Base-by-base conservation (phyloP, 495 filamentous ascomycete genomes). In the Delitschia confertaspora region DNA sequence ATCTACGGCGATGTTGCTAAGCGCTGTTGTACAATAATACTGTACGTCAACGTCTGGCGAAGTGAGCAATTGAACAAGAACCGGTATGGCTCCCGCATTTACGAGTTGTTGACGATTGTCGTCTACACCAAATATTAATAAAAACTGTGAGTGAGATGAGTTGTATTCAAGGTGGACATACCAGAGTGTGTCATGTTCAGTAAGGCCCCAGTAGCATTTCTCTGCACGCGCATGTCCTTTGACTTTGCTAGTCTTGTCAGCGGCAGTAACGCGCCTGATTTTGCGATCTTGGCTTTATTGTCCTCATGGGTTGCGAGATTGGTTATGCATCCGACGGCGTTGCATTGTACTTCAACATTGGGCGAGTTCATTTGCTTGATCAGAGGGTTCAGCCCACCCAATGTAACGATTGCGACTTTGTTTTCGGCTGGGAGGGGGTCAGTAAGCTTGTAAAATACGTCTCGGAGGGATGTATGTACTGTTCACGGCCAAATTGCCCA, bases 171-270 rank as follows among this genome's bases (percentile, higher is more conserved):
- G n/a, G n/a, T n/a, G 47, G 31, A 30, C 74, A 37, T 75, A 95
- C 88, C 88, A 50, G 91, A 96, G 71, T 98, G 91, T 49, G 91
- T 98, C 91, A 98, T 98, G 62, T 98, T 98, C 21, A 98, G 73
- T 30, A 98, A 67, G 31, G 91, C 91, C 14, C 91, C 91, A 1
- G 91, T 98, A 36, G 91, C 91, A 65, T 98, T 98, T 51, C 91
- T 75, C 69, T 98, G 91, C 11, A 98, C 91, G 43, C 91, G 78
- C 93, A 95, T 95, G 51, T 98, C 91, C 64, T 91, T 95, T 10
- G 91, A 95, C 63, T 91, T 95, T 38, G 91, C 91, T 33, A 98
- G 69, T 45, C 83, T 74, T 21, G 93, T 98, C 41, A 98, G 68
- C 5, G 91, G 93, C 11, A 78, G 83, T 49, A 98, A 68, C 26